Evolutionary conservation across 768 basidiomycete genomes (phyloP), one percentile per base, ranked within the genome.

Genomic region (Sporobolomyces roseus): DNA sequence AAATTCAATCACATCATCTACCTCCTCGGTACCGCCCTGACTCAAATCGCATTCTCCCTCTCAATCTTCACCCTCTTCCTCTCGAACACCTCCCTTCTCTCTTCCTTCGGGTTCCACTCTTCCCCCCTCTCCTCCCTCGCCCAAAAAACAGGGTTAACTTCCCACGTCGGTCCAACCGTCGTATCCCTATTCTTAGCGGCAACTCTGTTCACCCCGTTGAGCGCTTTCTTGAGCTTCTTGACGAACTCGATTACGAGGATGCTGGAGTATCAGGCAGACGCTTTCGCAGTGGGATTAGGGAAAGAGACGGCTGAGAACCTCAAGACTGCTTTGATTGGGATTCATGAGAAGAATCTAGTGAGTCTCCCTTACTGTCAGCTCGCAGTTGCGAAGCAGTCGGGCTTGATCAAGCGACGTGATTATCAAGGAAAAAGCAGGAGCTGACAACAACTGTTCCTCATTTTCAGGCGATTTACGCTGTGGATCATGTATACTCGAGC

Each of bases 341-440:
- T 98, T 27, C 93, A 97, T 76, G 88, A 91, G 65, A 88, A 93
- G 82, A 97, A 98, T 77, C 77, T 96, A 92, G 86, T 91, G 73
- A 76, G 88, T 82, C 38, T 25, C 52, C 38, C 38, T 41, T 41
- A 9, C 21, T 54, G n/a, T n/a, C n/a, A n/a, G n/a, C n/a, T n/a
- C n/a, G n/a, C n/a, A n/a, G n/a, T n/a, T n/a, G n/a, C n/a, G n/a
- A n/a, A n/a, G n/a, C n/a, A n/a, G n/a, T n/a, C n/a, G n/a, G n/a
- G n/a, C n/a, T n/a, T n/a, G n/a, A n/a, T n/a, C n/a, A n/a, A n/a
- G n/a, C n/a, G n/a, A n/a, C n/a, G n/a, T n/a, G n/a, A n/a, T n/a
- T n/a, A n/a, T n/a, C n/a, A n/a, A n/a, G n/a, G n/a, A n/a, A n/a
- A n/a, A n/a, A n/a, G n/a, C n/a, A n/a, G n/a, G n/a, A n/a, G n/a